Evolutionary conservation across 2,329 filamentous ascomycete species (phyloP).

Genomic region (Purpureocillium takamizusanense): DNA sequence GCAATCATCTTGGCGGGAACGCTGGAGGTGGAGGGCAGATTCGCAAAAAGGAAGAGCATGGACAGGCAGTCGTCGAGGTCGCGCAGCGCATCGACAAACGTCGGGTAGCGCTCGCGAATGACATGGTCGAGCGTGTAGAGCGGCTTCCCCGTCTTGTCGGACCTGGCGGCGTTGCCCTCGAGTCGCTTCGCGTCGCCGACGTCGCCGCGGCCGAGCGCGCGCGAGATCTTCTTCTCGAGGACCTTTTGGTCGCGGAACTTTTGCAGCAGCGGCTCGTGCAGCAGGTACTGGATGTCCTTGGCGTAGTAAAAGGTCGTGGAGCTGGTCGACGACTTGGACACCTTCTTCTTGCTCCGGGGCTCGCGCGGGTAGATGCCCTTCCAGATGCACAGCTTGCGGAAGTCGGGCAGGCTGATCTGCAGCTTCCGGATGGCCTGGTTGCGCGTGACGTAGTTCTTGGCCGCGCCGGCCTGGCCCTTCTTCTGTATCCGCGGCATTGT

Average conservation of each 20-base stretch:
- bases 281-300: slow-evolving; percentile 96
- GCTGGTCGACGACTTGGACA: slow-evolving; percentile 78
- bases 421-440: slow-evolving; percentile 97
- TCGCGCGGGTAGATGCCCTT: slow-evolving; percentile 98
- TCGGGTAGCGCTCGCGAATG: slow-evolving; percentile 95
- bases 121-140: slow-evolving; percentile 91
- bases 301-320: slow-evolving; percentile 88
- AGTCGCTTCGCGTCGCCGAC: slow-evolving; percentile 78
- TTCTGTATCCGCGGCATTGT: slow-evolving; percentile 75
- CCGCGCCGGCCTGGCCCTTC: slow-evolving; percentile 84
- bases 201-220: slow-evolving; percentile 85
- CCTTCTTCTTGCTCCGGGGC: slow-evolving; percentile 95
- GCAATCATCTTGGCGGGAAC: slow-evolving; percentile 94
- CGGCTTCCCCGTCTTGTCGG: slow-evolving; percentile 86
- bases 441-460: slow-evolving; percentile 97
- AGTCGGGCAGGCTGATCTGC: slow-evolving; percentile 93
- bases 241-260: slow-evolving; percentile 98
- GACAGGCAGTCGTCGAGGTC: slow-evolving; percentile 95
- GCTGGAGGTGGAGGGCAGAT: slow-evolving; percentile 79
- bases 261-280: slow-evolving; percentile 86
- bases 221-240: slow-evolving; percentile 94
- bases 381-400: slow-evolving; percentile 97
- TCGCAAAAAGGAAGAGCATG: slow-evolving; percentile 96
- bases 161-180: slow-evolving; percentile 74
- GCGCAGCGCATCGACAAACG: slow-evolving; percentile 86